Conservation (phyloP, 75 land plant genomes). For the Sequoiadendron giganteum region DNA sequence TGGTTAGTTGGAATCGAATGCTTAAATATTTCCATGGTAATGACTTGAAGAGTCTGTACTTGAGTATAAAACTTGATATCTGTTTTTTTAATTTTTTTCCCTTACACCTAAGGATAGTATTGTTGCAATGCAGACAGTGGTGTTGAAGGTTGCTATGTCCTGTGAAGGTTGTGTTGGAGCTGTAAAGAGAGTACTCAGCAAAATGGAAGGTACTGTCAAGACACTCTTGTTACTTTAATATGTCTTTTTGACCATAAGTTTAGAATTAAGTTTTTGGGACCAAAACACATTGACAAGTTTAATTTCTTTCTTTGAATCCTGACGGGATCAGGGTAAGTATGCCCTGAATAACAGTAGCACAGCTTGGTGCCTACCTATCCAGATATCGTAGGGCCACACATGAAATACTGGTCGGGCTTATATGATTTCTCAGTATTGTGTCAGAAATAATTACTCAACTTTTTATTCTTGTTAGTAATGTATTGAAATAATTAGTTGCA, state of each 20-base stretch:
- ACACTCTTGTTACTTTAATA: background rate
- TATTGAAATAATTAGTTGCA: background rate
- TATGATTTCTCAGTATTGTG: too few species aligned
- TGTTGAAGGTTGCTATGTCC: conserved; percentile 85
- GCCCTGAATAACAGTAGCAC: background rate
- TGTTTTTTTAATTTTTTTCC: too few species aligned
- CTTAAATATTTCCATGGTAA: too few species aligned
- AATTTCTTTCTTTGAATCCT: background rate
- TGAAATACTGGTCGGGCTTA: background rate
- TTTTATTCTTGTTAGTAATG: too few species aligned
- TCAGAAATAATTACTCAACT: background rate
- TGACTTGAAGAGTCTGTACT: too few species aligned
- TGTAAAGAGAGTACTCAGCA: conserved; percentile 74
- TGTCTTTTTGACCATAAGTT: background rate
- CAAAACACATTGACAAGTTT: background rate
- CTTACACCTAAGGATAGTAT: too few species aligned
- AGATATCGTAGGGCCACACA: background rate
- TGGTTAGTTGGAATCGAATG: too few species aligned
- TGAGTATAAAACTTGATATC: too few species aligned
- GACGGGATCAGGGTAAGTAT: background rate
- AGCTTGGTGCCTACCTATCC: background rate
- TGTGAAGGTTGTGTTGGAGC: conserved; percentile 90
- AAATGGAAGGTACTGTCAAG: conserved; percentile 71
- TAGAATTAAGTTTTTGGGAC: background rate
- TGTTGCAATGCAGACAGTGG: conserved; percentile 66